Base-by-base conservation (phyloP, 306 rosid genomes). In the Casuarina equisetifolia region DNA sequence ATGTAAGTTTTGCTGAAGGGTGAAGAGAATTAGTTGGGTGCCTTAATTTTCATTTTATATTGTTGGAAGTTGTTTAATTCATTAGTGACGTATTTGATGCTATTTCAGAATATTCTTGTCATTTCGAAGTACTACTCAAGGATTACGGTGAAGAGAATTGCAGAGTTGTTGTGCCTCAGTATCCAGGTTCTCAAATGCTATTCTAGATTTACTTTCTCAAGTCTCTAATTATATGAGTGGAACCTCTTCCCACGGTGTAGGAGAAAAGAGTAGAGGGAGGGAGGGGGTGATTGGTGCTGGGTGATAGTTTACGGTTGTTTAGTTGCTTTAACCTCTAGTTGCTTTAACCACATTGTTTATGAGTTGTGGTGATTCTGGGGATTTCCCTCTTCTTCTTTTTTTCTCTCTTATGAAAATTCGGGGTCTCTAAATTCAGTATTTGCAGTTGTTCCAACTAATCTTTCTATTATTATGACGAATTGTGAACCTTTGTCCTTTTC, bases 81-180 rank as follows among this genome's bases (percentile, higher is more conserved):
- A 86, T 66, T 39, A 17, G 46, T 20, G 48, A 57, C 35, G 32
- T 57, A 58, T 69, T 53, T 73, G 49, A 58, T 73, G 62, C 64
- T 69, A 70, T 83, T 69, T 59, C 93, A 94, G 98, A 94, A 94
- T 76, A 94, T 94, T 80, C 86, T 94, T 16, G 97, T 94, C 11
- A 96, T 94, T 59, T 94, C 98, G 53, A 91, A 90, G 81, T 91
- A 94, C 74, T 91, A 94, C 57, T 67, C 94, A 54, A 81, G 88
- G 79, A 79, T 86, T 76, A 84, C 88, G 46, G 76, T 93, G 86
- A 89, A 83, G 84, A 86, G 97, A 88, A 87, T 93, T 84, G 91
- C 93, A 43, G 91, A 89, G 74, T 88, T 93, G 51, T 64, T 93
- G 82, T 91, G 98, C 62, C 91, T 93, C 69, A 88, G 89, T 76